These are phyloP conservation scores for Ceratocystis variospora DNA, from an alignment of 2,329 filamentous ascomycete species.

Conservation along the genomic window DNA sequence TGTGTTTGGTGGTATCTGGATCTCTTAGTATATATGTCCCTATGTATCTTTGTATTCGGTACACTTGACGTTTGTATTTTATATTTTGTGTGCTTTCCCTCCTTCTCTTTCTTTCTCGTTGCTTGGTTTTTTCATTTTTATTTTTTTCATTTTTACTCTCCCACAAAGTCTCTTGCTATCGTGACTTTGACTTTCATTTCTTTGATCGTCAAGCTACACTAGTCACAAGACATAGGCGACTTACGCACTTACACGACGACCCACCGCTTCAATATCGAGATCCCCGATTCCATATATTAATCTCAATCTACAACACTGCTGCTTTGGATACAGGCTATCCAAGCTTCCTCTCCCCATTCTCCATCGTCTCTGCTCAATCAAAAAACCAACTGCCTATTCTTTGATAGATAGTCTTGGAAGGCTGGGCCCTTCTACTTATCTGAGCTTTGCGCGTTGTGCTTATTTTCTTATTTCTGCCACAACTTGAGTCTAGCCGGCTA, in stretches of 20 bases:
- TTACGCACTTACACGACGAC: background rate
- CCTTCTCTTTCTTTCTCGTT: constrained; percentile 8
- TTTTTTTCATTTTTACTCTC: background rate
- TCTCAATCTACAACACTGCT: background rate
- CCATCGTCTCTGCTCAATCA: background rate
- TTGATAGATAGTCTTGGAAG: background rate
- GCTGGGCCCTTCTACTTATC: background rate
- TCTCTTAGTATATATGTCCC: no score
- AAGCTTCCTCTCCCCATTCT: background rate
- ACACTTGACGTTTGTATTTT: background rate
- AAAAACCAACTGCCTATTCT: background rate
- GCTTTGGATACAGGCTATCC: background rate
- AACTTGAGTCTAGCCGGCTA: background rate
- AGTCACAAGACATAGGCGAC: background rate
- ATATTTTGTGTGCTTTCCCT: background rate
- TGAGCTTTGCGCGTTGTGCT: background rate
- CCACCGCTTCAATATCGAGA: background rate
- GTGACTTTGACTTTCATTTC: background rate
- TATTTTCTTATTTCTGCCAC: background rate
- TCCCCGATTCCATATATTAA: background rate
- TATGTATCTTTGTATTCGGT: background rate
- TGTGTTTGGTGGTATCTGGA: background rate
- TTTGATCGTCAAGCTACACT: background rate
- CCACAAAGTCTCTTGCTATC: background rate
- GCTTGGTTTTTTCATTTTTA: constrained; percentile 16